A percentile compares a stretch with the other conserved stretches of the same genome.
phyloP scores from a whole-genome alignment of 2,329 filamentous ascomycete species.

The Arachnomyces sp. region DNA sequence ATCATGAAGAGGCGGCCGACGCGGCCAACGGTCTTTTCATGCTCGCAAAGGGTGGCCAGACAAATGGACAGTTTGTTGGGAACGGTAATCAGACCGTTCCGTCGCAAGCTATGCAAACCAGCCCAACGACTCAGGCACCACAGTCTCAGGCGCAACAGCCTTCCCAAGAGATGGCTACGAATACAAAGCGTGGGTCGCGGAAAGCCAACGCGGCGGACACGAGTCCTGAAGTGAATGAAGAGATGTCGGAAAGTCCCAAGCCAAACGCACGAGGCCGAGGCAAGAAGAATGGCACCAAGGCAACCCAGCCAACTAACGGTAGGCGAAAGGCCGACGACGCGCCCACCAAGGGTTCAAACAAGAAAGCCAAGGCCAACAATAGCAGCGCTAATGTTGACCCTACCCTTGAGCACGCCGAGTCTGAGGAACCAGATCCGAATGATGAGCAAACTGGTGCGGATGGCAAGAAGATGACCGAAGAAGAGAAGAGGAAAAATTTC shows the following conservation, averaged over 20 bases:
- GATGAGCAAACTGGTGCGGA: conserved; percentile 44
- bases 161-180: conserved; percentile 37
- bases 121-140: conserved; percentile 31
- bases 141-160: conserved; percentile 17
- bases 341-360: conserved; percentile 57
- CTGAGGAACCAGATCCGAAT: conserved; percentile 49
- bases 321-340: conserved; percentile 73
- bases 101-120: conserved; percentile 44
- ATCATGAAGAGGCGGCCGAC: conserved; percentile 74
- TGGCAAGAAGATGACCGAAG: conserved; percentile 83
- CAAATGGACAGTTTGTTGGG: conserved; percentile 25
- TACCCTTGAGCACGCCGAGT: conserved; percentile 40
- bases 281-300: conserved; percentile 55
- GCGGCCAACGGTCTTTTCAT: conserved; percentile 91
- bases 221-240: conserved; percentile 60
- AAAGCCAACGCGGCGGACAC: conserved; percentile 40
- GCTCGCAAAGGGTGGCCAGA: conserved; percentile 60
- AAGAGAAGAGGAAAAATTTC: conserved; percentile 98
- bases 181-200: conserved; percentile 40
- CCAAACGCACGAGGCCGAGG: conserved; percentile 57
- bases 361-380: conserved; percentile 61
- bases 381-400: conserved; percentile 32
- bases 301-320: conserved; percentile 47
- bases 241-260: conserved; percentile 65
- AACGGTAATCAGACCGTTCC: conserved; percentile 25